Conservation (phyloP, 345 rosid species). For the Citrus australasica region DNA sequence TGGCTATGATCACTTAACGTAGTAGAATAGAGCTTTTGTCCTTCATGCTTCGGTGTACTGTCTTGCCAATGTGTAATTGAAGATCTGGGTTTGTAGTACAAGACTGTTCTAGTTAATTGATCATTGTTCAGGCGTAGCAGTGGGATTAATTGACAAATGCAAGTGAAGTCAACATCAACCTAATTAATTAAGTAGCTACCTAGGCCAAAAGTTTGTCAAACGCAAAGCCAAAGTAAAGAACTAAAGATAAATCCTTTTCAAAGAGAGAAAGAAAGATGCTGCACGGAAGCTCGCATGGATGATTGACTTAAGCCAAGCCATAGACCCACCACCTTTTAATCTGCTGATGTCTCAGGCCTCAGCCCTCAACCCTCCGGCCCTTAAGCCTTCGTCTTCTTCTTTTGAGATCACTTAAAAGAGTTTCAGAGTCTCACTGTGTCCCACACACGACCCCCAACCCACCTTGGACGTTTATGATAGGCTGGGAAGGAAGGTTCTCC, state of each 20-base stretch:
- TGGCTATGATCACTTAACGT: no score
- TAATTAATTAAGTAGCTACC: no score
- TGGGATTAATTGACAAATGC: no score
- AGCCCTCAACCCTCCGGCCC: background rate
- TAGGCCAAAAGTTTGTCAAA: constrained; percentile 8
- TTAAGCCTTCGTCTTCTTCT: background rate
- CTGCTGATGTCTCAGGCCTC: background rate
- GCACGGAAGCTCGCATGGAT: constrained; percentile 21
- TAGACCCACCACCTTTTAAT: constrained; percentile 1
- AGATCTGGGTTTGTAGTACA: background rate
- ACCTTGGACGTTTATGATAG: constrained; percentile 28
- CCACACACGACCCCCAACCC: constrained; percentile 27
- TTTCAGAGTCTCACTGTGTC: constrained; percentile 12
- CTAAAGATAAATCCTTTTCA: constrained; percentile 18
- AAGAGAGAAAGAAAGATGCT: constrained; percentile 32
- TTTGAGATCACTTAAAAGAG: background rate
- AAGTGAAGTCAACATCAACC: no score
- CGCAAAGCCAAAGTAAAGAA: constrained; percentile 15
- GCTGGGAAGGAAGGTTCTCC: constrained; percentile 26
- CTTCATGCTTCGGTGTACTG: no score
- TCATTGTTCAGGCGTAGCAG: no score
- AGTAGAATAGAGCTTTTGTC: no score
- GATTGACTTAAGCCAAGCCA: constrained; percentile 18
- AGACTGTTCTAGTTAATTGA: background rate
- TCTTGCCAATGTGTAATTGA: background rate